Percentiles rank a stretch among this genome's conserved stretches.
These are phyloP conservation scores for Pseudozyma hubeiensis DNA, from an alignment of 1,284 basidiomycete genomes.

Conservation along the genomic window DNA sequence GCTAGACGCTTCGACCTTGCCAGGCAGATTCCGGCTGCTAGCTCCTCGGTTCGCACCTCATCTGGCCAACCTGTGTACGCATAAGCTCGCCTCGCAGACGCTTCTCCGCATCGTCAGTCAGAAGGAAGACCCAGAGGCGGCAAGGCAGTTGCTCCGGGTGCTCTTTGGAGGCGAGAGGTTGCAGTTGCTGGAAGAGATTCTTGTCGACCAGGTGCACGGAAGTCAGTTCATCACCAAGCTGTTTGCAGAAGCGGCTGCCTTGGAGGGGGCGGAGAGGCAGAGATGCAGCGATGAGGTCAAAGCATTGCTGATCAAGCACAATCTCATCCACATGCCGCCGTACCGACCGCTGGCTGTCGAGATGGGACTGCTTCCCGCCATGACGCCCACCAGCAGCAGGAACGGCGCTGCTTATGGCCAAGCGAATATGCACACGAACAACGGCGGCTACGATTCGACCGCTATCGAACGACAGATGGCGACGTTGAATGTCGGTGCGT, in stretches of 20 bases:
- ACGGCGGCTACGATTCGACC: not conserved
- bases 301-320: slow-evolving; percentile 52
- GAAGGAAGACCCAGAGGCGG: slow-evolving; percentile 64
- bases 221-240: slow-evolving; percentile 93
- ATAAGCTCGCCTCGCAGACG: slow-evolving; percentile 94
- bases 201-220: slow-evolving; percentile 78
- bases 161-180: slow-evolving; percentile 76
- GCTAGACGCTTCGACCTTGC: slow-evolving; percentile 90
- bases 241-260: slow-evolving; percentile 72
- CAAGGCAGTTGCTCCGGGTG: slow-evolving; percentile 62
- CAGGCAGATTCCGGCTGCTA: slow-evolving; percentile 89
- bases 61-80: slow-evolving; percentile 93
- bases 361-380: slow-evolving; percentile 76
- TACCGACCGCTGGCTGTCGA: slow-evolving; percentile 92
- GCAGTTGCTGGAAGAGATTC: slow-evolving; percentile 89
- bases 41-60: slow-evolving; percentile 96
- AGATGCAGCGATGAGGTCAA: slow-evolving; percentile 75
- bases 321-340: slow-evolving; percentile 70
- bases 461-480: slow-evolving; percentile 19
- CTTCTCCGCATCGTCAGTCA: slow-evolving; percentile 77
- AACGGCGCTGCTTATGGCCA: not conserved
- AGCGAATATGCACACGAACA: not conserved
- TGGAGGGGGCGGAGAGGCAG: slow-evolving; percentile 78
- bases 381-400: not conserved
- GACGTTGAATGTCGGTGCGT: slow-evolving; percentile 1